Conservation (phyloP, 2,329 filamentous ascomycete species). For the Dactylellina sp. region DNA sequence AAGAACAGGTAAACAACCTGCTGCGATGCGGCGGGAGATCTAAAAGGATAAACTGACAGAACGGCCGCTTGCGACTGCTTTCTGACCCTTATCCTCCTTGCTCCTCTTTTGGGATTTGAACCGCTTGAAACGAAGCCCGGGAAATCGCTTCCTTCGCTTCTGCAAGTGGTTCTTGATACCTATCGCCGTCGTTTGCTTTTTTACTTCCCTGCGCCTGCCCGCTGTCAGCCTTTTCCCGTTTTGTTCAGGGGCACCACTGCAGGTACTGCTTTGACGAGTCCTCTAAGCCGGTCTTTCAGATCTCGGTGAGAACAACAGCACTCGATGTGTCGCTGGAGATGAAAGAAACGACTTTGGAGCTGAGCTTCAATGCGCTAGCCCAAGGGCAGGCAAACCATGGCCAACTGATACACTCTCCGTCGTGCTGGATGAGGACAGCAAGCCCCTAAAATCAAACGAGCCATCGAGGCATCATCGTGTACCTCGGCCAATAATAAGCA, state of each 20-base stretch:
- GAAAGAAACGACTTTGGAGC: constrained; percentile 12
- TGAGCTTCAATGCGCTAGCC: not conserved
- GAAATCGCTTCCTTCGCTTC: constrained; percentile 54
- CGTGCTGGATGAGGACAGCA: constrained; percentile 27
- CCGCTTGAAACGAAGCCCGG: constrained; percentile 46
- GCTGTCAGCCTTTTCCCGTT: constrained; percentile 51
- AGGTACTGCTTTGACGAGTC: too few species aligned
- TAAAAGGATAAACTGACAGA: constrained; percentile 51
- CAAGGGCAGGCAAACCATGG: constrained; percentile 30
- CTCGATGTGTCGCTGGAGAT: not conserved
- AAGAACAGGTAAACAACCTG: constrained; percentile 27
- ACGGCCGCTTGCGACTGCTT: constrained; percentile 35
- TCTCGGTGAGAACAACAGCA: constrained; percentile 12
- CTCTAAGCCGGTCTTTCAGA: constrained; percentile 36
- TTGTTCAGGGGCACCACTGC: constrained; percentile 56
- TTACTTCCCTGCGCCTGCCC: constrained; percentile 25
- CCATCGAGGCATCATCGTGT: constrained; percentile 1
- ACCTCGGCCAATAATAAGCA: constrained; percentile 44
- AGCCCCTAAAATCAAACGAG: constrained; percentile 49
- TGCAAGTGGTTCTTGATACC: constrained; percentile 30
- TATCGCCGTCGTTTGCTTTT: constrained; percentile 52
- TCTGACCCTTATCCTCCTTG: constrained; percentile 52
- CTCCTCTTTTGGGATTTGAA: constrained; percentile 42
- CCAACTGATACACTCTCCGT: constrained; percentile 52
- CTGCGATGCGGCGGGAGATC: constrained; percentile 34